A percentile compares a stretch with the other conserved stretches of the same genome.
Evolutionary conservation across 768 basidiomycete species (phyloP).

Genomic region (Plicaturopsis crispa): DNA sequence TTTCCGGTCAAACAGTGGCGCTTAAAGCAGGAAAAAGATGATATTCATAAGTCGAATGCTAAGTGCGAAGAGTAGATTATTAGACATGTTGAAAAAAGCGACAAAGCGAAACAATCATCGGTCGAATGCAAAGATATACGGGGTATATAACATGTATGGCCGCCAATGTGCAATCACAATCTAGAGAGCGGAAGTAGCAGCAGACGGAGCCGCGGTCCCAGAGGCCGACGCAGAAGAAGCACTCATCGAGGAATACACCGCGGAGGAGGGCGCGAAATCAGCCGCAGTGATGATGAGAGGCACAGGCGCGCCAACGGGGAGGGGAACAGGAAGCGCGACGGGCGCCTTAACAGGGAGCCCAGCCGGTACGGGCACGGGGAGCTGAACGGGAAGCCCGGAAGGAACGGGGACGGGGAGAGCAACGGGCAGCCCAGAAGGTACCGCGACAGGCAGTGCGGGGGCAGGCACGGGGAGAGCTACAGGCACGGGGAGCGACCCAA

Average conservation of each 20-base stretch:
- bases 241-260: too few species aligned
- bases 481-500: background rate
- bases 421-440: conserved; percentile 1
- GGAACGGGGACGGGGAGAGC: background rate
- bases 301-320: background rate
- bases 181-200: background rate
- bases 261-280: background rate
- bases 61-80: too few species aligned
- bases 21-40: too few species aligned
- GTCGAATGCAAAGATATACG: too few species aligned
- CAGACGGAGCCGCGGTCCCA: background rate
- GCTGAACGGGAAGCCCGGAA: background rate
- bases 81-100: too few species aligned
- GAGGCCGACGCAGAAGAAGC: background rate
- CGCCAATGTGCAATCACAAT: too few species aligned
- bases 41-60: too few species aligned
- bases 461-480: background rate
- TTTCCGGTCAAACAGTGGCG: too few species aligned
- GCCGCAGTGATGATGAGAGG: background rate
- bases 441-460: conserved; percentile 5
- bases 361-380: background rate
- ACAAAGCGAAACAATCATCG: too few species aligned
- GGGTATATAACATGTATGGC: too few species aligned
- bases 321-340: background rate
- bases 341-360: background rate